Conservation (phyloP, 495 filamentous ascomycete species). For the Hyaloscypha variabilis region DNA sequence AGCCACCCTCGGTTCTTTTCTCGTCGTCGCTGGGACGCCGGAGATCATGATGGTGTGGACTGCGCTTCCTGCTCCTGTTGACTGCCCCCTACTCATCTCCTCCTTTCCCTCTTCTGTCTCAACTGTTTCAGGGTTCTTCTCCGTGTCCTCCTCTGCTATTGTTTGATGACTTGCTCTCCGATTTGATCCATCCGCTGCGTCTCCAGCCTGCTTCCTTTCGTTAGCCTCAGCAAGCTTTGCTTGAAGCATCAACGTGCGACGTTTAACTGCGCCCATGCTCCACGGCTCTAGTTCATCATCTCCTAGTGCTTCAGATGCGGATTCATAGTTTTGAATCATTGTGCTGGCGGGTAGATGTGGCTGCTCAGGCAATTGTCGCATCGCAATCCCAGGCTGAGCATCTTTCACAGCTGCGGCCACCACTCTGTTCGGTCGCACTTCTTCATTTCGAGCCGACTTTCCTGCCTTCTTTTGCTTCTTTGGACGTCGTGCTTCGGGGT, state of each 20-base stretch:
- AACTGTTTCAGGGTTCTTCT: not conserved
- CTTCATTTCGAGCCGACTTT: slow-evolving; percentile 3
- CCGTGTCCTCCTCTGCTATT: not conserved
- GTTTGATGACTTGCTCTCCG: not conserved
- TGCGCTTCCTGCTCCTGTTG: slow-evolving; percentile 4
- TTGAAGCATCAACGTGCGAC: slow-evolving; percentile 13
- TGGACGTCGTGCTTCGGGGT: not conserved
- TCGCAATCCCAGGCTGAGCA: not conserved
- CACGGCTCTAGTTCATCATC: slow-evolving; percentile 7
- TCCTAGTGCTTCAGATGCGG: not conserved
- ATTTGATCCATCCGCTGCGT: not conserved
- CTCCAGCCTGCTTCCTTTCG: not conserved
- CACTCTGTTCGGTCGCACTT: slow-evolving; percentile 6
- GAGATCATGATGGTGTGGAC: slow-evolving; percentile 9
- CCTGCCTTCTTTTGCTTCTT: slow-evolving; percentile 9
- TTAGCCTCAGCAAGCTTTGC: slow-evolving; percentile 12
- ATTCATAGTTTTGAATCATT: slow-evolving; percentile 1
- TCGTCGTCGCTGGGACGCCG: slow-evolving; percentile 8
- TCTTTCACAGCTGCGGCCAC: slow-evolving; percentile 1
- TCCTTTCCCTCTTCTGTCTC: not conserved
- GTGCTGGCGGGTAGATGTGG: not conserved
- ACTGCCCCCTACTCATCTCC: not conserved
- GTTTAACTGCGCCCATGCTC: slow-evolving; percentile 9
- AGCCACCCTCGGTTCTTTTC: slow-evolving; percentile 2
- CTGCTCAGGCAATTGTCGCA: slow-evolving; percentile 8